Evolutionary conservation across 1,139 yeast species (phyloP), one percentile per base, ranked within the genome.

Genomic region (Kodamaea fungicola): DNA sequence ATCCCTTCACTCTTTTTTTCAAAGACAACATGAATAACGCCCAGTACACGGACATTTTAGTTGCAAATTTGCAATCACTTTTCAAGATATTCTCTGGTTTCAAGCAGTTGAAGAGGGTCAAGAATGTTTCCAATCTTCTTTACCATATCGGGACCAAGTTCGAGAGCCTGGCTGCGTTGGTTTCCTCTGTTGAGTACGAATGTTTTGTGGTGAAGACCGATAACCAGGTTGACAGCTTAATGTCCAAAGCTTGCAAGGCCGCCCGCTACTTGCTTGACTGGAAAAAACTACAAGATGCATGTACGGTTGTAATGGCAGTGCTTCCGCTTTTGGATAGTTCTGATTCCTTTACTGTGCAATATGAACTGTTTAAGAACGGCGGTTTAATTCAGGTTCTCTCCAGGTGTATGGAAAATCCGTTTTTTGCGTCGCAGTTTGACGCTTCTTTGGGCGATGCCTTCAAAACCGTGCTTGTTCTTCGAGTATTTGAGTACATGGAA

Each of bases 101-200:
- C 42, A 49, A 49, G 7, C 62, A 62, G 35, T 31, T 37, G 7
- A 62, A 60, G 38, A 45, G 71, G 34, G 50, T 64, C 7, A 49
- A 61, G 37, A 62, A 62, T 41, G 34, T 63, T 4, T 57, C 67
- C 4, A 57, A 59, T 41, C 35, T 63, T 21, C 32, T 42, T 16
- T 47, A 34, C 32, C 41, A 42, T 9, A 8, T 43, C 12, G 53
- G 50, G 2, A 16, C 40, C 28, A 43, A 41, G 30, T 27, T 32
- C 9, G 21, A 28, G 12, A 28, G 35, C 13, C 13, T 33, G 6
- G 8, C 19, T 6, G 36, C 40, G 9, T 52, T 57, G 49, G 43
- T 42, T 12, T 19, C 44, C 6, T 44, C 60, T 6, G 39, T 61
- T 13, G 50, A 46, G 0, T 49, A 49, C 40, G 69, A 64, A 40